A percentile compares a stretch with the other conserved stretches of the same genome.
Conservation (phyloP, 148 eudicot species). For the Hydrangea macrophylla region DNA sequence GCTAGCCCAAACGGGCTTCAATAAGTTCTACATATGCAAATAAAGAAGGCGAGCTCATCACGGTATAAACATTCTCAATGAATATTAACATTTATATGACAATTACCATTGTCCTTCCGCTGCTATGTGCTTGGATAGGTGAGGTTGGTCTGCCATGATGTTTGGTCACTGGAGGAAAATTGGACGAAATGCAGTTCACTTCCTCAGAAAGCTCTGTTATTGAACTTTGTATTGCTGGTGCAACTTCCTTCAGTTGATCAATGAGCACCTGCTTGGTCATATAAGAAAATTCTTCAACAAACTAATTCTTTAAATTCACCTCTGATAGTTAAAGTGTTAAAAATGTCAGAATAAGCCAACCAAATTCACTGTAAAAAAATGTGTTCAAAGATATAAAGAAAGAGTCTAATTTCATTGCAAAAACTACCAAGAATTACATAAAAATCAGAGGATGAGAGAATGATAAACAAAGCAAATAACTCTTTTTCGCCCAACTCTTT, state of each 20-base stretch:
- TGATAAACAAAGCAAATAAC: too few relatives aligned
- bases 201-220: slow-evolving; percentile 79
- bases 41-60: neutral
- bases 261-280: slow-evolving; percentile 56
- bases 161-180: slow-evolving; percentile 49
- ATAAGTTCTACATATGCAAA: slow-evolving; percentile 11
- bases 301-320: too few relatives aligned
- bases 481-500: too few relatives aligned
- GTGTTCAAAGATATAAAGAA: neutral
- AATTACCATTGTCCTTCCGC: slow-evolving; percentile 61
- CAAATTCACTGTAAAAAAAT: neutral
- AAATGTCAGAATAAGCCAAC: too few relatives aligned
- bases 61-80: neutral
- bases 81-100: neutral
- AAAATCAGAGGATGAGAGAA: too few relatives aligned
- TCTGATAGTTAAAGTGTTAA: too few relatives aligned
- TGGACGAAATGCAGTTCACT: slow-evolving; percentile 63
- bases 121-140: slow-evolving; percentile 70
- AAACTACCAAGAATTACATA: neutral
- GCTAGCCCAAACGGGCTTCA: too few relatives aligned
- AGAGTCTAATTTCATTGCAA: neutral
- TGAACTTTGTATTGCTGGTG: slow-evolving; percentile 80
- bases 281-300: neutral
- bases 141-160: slow-evolving; percentile 49
- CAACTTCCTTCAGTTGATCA: slow-evolving; percentile 89